Base-by-base conservation (phyloP, 768 basidiomycete genomes). In the Amanita rimosa region DNA sequence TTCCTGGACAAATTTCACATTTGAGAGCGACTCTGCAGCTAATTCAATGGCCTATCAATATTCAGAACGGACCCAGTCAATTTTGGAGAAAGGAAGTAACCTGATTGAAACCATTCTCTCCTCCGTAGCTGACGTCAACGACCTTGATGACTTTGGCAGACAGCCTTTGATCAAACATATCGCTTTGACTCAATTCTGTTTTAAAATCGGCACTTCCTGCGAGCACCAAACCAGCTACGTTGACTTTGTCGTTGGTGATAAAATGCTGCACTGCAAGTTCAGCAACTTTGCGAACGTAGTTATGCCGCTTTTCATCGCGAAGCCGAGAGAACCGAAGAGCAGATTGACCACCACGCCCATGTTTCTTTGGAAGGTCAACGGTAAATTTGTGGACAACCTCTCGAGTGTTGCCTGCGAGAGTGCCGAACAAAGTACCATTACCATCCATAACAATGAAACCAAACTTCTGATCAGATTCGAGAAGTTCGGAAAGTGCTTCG, bases 381-480 rank as follows among this genome's bases (percentile, higher is more conserved):
- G 91, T 91, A 72, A 98, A 97, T 67, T 98, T 98, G 72, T 99
- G 96, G 49, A 95, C 75, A 46, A 99, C 81, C 56, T 97, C 94
- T 54, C 96, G 91, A 16, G 96, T 95, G 67, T 98, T 98, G 42
- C 96, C 96, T 0, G 95, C 81, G 49, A 99, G 79, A 3, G 86
- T 88, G 50, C 96, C 96, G 58, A 97, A 98, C 31, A 99, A 83
- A 4, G 92, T 88, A 33, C 95, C 95, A 65, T 96, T 97, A 72
- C 92, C 90, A 60, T 96, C 95, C 95, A 98, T 98, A 61, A 98
- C 91, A 65, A 99, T 96, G 75, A 99, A 99, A 24, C 93, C 96
- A 65, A 98, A 99, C 61, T 90, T 88, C 55, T 89, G 87, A 64
- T 99, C 96, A 16, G 89, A 93, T 67, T 98, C 95, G 53, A 99